Evolutionary conservation across 345 rosid genomes (phyloP).

Genomic region (Firmiana major): DNA sequence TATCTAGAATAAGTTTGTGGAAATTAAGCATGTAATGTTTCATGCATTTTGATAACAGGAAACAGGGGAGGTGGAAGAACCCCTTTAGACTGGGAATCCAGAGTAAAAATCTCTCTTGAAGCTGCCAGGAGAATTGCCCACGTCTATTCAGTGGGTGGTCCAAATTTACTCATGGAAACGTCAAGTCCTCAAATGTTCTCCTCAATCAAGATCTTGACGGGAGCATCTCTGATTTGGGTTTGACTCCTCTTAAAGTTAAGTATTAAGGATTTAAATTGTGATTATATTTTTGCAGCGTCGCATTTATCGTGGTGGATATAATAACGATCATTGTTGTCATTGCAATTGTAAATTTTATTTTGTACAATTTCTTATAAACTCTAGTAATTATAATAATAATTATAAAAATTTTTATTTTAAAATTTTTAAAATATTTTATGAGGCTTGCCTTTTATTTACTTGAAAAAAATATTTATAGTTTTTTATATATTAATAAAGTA

Average conservation of each 20-base stretch:
- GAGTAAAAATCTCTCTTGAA: constrained; percentile 62
- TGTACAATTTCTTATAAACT: no score
- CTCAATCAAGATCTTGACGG: constrained; percentile 52
- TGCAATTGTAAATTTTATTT: no score
- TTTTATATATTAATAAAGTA: no score
- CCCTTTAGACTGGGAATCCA: constrained; percentile 66
- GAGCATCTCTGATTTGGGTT: constrained; percentile 63
- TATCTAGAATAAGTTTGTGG: not conserved
- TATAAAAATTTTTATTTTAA: no score
- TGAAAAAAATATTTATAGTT: no score
- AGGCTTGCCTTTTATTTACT: no score
- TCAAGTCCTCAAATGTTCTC: constrained; percentile 79
- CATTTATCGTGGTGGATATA: constrained; percentile 3
- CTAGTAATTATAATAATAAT: no score
- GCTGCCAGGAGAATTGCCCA: constrained; percentile 68
- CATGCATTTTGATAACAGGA: constrained; percentile 37
- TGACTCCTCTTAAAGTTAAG: constrained; percentile 57
- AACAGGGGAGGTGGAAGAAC: constrained; percentile 46
- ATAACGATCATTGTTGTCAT: no score
- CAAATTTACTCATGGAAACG: constrained; percentile 76
- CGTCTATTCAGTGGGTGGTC: constrained; percentile 63
- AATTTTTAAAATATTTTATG: no score
- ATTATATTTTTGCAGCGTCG: no score
- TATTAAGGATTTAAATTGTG: no score
- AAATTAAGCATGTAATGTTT: not conserved